A percentile compares a stretch with the other conserved stretches of the same genome.
These are phyloP conservation scores for Limnanthes douglasii DNA, from an alignment of 345 rosid genomes.

Conservation along the genomic window DNA sequence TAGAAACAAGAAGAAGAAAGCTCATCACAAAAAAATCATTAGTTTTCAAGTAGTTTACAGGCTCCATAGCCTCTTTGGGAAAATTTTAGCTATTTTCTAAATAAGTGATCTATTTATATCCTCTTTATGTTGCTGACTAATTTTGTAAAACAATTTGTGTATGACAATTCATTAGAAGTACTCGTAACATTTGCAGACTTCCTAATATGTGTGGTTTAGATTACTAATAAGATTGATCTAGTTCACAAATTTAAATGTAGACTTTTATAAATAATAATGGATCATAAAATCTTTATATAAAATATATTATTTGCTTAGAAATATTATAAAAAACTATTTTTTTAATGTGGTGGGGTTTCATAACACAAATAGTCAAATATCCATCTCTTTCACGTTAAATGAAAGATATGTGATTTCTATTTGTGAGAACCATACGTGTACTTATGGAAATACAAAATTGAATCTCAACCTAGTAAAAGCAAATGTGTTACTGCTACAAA, in stretches of 20 bases:
- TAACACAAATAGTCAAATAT: constrained; percentile 78
- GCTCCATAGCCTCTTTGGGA: too few relatives aligned
- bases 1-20: constrained; percentile 86
- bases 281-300: too few relatives aligned
- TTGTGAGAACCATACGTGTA: constrained; percentile 84
- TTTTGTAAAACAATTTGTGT: constrained; percentile 52
- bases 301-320: too few relatives aligned
- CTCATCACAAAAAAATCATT: constrained; percentile 83
- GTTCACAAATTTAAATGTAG: constrained; percentile 92
- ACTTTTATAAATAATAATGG: too few relatives aligned
- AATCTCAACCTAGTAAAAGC: constrained; percentile 64
- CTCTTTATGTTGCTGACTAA: constrained; percentile 8
- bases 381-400: constrained; percentile 56
- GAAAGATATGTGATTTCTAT: constrained; percentile 78
- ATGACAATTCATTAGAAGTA: constrained; percentile 83
- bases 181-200: constrained; percentile 95
- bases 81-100: too few relatives aligned
- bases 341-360: constrained; percentile 56
- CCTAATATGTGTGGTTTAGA: constrained; percentile 68
- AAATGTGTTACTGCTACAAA: constrained; percentile 45
- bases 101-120: constrained; percentile 5
- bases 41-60: constrained; percentile 74
- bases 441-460: constrained; percentile 78
- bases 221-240: constrained; percentile 60
- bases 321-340: too few relatives aligned